Evolutionary conservation across 225 moss, liverwort and hornwort species (phyloP).

Genomic region (Polytrichum commune): DNA sequence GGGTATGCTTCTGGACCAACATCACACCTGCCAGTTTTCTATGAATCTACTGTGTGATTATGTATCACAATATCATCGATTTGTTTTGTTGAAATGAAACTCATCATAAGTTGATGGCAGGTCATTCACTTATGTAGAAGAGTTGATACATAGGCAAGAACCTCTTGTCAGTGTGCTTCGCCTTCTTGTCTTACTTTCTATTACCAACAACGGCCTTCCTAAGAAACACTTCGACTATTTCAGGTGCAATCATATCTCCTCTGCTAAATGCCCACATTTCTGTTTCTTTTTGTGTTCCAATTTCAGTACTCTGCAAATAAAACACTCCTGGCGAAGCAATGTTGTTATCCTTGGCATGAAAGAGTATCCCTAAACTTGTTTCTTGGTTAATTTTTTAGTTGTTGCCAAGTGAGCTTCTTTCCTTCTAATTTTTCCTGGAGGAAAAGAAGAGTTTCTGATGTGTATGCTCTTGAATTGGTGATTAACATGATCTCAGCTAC

Average conservation of each 20-base stretch:
- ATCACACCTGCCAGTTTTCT: not conserved
- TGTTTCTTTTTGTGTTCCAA: too few species aligned
- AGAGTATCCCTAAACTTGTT: too few species aligned
- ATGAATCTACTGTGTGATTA: not conserved
- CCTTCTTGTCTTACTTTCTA: conserved; percentile 76
- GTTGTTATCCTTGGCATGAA: too few species aligned
- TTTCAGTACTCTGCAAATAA: too few species aligned
- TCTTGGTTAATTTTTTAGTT: too few species aligned
- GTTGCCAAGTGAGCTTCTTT: too few species aligned
- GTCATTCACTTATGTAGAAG: conserved; percentile 86
- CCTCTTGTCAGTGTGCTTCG: conserved; percentile 82
- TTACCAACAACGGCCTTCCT: conserved; percentile 86
- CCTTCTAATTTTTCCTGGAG: too few species aligned
- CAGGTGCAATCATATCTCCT: conserved; percentile 37
- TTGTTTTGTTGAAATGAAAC: not conserved
- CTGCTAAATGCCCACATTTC: not conserved
- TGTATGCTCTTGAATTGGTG: too few species aligned
- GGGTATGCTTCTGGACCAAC: conserved; percentile 45
- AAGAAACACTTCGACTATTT: conserved; percentile 96
- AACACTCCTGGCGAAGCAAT: too few species aligned
- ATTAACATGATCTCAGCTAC: too few species aligned
- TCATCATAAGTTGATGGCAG: conserved; percentile 24
- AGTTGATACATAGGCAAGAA: conserved; percentile 91
- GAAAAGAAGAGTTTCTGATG: too few species aligned
- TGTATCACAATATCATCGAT: not conserved